Percentiles rank a stretch among this genome's conserved stretches.
phyloP scores from a whole-genome alignment of 1,284 basidiomycete species.

The Sanghuangporus weigelae region DNA sequence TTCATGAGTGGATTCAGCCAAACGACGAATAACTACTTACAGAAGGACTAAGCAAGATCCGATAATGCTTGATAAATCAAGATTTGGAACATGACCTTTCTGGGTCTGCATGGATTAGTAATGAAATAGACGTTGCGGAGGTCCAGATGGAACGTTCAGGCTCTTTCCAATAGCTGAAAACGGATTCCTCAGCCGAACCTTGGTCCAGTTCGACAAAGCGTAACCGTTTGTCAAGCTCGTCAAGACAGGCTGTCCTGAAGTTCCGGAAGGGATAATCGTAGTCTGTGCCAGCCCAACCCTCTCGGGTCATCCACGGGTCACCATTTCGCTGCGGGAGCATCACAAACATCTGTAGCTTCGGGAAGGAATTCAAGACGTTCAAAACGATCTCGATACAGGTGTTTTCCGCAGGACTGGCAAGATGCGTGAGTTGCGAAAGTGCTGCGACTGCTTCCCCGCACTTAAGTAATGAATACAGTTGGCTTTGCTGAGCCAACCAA shows the following conservation, averaged over 20 bases:
- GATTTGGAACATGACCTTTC: too few relatives aligned
- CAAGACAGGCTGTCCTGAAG: not conserved
- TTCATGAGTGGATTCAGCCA: too few relatives aligned
- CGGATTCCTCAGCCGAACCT: not conserved
- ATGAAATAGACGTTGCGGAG: not conserved
- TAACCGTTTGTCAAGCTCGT: not conserved
- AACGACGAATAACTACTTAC: too few relatives aligned
- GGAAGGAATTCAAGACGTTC: not conserved
- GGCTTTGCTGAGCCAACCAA: slow-evolving; percentile 4
- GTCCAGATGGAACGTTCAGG: not conserved
- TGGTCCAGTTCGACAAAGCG: not conserved
- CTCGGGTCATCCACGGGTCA: not conserved
- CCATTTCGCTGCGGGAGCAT: not conserved
- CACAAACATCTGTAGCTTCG: not conserved
- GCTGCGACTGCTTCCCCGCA: not conserved
- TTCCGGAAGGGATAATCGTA: not conserved
- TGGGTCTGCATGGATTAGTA: too few relatives aligned
- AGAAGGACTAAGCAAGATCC: too few relatives aligned
- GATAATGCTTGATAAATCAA: too few relatives aligned
- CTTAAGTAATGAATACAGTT: not conserved
- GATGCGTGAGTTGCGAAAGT: not conserved
- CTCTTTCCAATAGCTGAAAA: not conserved
- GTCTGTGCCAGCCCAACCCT: not conserved
- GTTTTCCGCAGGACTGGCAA: not conserved
- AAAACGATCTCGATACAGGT: not conserved